A percentile compares a stretch with the other conserved stretches of the same genome.
phyloP scores from a whole-genome alignment of 139 green algal genomes.

The Zygnema circumcarinatum region DNA sequence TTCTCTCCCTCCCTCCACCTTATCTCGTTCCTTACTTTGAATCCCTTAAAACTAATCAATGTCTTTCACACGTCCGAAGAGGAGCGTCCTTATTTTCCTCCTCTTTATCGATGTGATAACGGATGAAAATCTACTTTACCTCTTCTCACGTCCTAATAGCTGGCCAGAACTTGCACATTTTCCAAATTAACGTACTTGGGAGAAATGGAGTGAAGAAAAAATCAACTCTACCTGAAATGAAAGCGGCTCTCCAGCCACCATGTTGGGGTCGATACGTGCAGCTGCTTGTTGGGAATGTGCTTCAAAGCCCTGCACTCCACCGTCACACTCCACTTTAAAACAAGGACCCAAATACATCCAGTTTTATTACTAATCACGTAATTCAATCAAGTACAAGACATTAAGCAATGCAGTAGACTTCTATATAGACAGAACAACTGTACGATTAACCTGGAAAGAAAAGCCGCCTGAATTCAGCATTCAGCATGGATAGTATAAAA shows the following conservation, averaged over 20 bases:
- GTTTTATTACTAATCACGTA: too few relatives aligned
- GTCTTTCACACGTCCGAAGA: background rate
- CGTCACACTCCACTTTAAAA: too few relatives aligned
- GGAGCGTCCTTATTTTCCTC: background rate
- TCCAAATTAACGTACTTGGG: background rate
- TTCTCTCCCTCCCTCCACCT: too few relatives aligned
- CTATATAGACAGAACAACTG: too few relatives aligned
- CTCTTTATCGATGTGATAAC: background rate
- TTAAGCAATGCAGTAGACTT: too few relatives aligned
- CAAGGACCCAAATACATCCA: too few relatives aligned
- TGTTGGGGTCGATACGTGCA: slow-evolving; percentile 57
- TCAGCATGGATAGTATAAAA: too few relatives aligned
- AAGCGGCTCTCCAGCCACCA: slow-evolving; percentile 63
- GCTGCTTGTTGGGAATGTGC: slow-evolving; percentile 37
- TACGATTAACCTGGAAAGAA: too few relatives aligned
- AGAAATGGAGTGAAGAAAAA: background rate
- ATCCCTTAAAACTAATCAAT: background rate
- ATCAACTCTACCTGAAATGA: slow-evolving; percentile 51
- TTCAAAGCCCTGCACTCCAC: slow-evolving; percentile 37
- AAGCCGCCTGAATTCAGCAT: too few relatives aligned
- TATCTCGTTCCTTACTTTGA: too few relatives aligned
- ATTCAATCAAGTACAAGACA: too few relatives aligned
- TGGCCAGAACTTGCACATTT: background rate
- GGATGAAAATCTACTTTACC: background rate
- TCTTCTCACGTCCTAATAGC: background rate